phyloP scores from a whole-genome alignment of 345 rosid species.

The Dipteronia dyeriana region DNA sequence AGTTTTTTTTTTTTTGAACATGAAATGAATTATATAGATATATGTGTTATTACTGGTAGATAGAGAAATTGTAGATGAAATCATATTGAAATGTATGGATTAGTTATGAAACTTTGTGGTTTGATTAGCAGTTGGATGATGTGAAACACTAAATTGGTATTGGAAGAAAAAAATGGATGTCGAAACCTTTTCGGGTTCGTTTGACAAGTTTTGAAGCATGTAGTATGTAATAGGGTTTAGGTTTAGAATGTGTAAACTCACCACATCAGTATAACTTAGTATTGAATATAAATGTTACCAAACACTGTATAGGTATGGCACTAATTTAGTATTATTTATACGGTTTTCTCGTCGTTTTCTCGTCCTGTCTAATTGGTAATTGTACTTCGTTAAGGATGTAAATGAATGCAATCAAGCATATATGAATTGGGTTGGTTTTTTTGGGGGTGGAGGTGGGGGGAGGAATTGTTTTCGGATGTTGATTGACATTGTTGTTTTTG shows the following conservation, averaged over 20 bases:
- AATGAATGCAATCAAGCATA: background rate
- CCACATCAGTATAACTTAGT: too few relatives aligned
- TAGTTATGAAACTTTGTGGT: too few relatives aligned
- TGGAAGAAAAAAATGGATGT: background rate
- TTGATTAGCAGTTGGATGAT: too few relatives aligned
- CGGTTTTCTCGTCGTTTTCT: background rate
- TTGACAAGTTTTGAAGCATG: too few relatives aligned
- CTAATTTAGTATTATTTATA: too few relatives aligned
- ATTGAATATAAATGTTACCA: too few relatives aligned
- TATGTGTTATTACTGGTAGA: background rate
- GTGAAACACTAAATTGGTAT: background rate
- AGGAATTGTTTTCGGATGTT: background rate
- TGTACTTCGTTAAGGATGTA: background rate
- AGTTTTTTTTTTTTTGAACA: background rate
- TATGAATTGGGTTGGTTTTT: conserved; percentile 1
- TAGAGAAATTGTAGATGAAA: background rate
- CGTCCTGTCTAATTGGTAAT: background rate
- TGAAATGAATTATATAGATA: background rate
- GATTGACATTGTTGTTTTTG: conserved; percentile 17
- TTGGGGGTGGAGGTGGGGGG: background rate
- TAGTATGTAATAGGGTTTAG: too few relatives aligned
- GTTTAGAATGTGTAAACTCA: too few relatives aligned
- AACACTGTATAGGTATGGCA: too few relatives aligned
- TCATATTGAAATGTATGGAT: background rate
- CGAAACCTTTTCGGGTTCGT: too few relatives aligned